Evolutionary conservation across 257 asterid genomes (phyloP).

Genomic region (Avicennia marina): DNA sequence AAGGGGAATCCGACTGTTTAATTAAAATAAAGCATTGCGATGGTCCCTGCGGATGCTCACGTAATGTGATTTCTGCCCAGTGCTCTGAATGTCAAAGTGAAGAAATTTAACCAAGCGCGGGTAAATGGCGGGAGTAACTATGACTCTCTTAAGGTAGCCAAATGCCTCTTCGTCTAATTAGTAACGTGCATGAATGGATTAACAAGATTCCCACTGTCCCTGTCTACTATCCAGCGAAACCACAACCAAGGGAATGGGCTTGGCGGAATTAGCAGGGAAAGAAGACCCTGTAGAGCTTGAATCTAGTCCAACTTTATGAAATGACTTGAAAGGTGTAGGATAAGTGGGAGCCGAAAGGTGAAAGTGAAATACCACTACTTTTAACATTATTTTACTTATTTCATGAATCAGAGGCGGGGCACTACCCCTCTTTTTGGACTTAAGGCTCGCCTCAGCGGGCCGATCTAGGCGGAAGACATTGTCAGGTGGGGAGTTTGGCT

Average conservation of each 20-base stretch:
- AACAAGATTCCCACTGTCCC: too few species aligned
- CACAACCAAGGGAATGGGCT: too few species aligned
- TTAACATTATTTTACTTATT: constrained; percentile 31
- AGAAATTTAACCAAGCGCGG: constrained; percentile 38
- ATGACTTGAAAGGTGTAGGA: constrained; percentile 27
- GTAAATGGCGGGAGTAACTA: constrained; percentile 48
- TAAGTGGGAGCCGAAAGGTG: constrained; percentile 23
- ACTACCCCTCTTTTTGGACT: constrained; percentile 22
- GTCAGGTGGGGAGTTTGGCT: constrained; percentile 3
- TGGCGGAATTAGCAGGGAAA: too few species aligned
- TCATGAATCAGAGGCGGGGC: constrained; percentile 29
- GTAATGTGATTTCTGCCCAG: constrained; percentile 58
- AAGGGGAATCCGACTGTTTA: constrained; percentile 54
- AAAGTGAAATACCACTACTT: constrained; percentile 33
- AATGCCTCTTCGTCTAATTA: too few species aligned
- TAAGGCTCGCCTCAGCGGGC: constrained; percentile 14
- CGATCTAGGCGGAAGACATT: neutral
- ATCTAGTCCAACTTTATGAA: too few species aligned
- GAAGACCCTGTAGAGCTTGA: too few species aligned
- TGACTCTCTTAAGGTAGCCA: constrained; percentile 61
- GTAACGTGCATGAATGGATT: too few species aligned
- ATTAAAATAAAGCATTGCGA: constrained; percentile 57
- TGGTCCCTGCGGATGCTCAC: constrained; percentile 27
- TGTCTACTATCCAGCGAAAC: too few species aligned
- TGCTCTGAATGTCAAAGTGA: constrained; percentile 30